Base-by-base conservation (phyloP, 352 stramenopile genomes). In the Globisporangium solare region DNA sequence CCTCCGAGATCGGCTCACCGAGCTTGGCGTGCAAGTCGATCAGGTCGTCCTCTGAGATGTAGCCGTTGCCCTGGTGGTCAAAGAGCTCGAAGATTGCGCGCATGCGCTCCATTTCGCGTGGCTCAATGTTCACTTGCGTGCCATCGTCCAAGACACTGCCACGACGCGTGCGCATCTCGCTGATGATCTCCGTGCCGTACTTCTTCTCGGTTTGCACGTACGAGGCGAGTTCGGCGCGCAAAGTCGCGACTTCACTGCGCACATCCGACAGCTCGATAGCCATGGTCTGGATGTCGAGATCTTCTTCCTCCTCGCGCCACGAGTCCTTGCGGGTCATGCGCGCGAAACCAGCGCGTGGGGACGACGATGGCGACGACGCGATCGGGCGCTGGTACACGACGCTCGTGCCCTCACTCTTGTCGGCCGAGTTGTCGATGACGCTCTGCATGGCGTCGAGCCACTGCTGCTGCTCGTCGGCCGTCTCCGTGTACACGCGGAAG, bases 401-500 rank as follows among this genome's bases (percentile, higher is more conserved):
- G 24, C 65, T 63, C 49, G 79, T 74, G 49, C 75, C 79, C 48
- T 88, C 83, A 35, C 76, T 83, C 53, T 74, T 79, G 64, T 91
- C 79, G 6, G 83, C 80, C 17, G 75, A 67, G 21, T 74, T 73
- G 65, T 93, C 79, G 46, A 93, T 74, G 58, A 71, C 60, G 11
- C 67, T 56, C 63, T 93, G 83, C 83, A 93, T 90, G 59, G 67
- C 66, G 11, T 68, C 58, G 35, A 93, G 54, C 83, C 83, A 93
- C 54, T 84, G 68, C 54, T 55, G 32, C 56, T 88, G 82, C 58
- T 93, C 80, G 35, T 85, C 76, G 15, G 67, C 46, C n/a, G 73
- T 77, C 53, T 91, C 83, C 39, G 78, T 87, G 79, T 93, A 93
- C 54, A 93, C 80, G 53, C 82, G 79, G 72, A 89, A 93, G 76